phyloP scores from a whole-genome alignment of 169 alveolate species.

The Neospora caninum region DNA sequence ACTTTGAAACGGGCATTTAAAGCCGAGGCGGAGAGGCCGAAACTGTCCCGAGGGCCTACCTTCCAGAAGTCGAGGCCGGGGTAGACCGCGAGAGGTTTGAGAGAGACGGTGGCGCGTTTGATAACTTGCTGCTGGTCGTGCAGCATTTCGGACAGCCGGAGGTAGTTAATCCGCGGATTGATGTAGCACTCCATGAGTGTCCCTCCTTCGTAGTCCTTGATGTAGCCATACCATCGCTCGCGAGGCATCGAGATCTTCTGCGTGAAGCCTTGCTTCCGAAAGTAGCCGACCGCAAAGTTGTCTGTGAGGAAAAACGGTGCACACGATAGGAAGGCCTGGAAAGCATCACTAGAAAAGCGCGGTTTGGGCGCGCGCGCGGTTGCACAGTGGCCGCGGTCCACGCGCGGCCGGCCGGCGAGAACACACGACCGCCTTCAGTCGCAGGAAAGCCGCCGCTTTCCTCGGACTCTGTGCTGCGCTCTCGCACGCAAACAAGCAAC shows the following conservation, averaged over 20 bases:
- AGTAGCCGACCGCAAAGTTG: conserved; percentile 97
- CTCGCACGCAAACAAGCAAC: too few species aligned
- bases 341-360: conserved; percentile 47
- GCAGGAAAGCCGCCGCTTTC: too few species aligned
- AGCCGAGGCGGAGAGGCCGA: too few species aligned
- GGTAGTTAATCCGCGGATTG: conserved; percentile 92
- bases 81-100: conserved; percentile 84
- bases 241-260: conserved; percentile 94
- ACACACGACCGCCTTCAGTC: too few species aligned
- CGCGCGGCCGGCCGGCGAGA: too few species aligned
- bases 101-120: conserved; percentile 83
- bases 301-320: conserved; percentile 78
- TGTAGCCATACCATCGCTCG: conserved; percentile 96
- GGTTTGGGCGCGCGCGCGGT: background rate
- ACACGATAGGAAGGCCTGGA: background rate
- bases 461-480: too few species aligned
- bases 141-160: conserved; percentile 89
- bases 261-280: conserved; percentile 94
- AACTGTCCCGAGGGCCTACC: background rate
- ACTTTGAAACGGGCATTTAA: too few species aligned
- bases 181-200: conserved; percentile 97
- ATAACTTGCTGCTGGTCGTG: conserved; percentile 90
- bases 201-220: conserved; percentile 98
- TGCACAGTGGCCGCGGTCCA: too few species aligned
- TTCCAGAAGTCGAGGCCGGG: conserved; percentile 87